Percentiles rank a stretch among this genome's conserved stretches.
phyloP scores from a whole-genome alignment of 164 flowering plant species.

The Liquidambar formosana region DNA sequence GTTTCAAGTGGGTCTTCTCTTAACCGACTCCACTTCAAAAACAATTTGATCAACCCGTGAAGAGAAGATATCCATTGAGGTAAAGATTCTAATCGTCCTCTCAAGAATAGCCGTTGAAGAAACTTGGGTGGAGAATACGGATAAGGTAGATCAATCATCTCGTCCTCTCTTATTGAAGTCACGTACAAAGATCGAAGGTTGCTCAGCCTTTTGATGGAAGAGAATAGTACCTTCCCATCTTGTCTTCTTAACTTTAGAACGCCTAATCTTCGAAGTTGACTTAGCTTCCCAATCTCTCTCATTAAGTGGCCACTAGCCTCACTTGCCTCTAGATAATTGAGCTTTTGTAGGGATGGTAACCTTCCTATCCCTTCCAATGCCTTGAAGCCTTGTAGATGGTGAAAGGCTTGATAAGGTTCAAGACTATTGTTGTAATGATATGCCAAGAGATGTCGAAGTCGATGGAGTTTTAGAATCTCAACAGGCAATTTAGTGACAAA shows the following conservation, averaged over 20 bases:
- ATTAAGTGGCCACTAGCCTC: not conserved
- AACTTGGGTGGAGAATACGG: too few species aligned
- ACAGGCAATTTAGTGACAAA: conserved; percentile 15
- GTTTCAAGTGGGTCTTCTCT: too few species aligned
- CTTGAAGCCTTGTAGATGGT: conserved; percentile 23
- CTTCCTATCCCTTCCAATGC: conserved; percentile 12
- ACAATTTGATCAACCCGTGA: conserved; percentile 10
- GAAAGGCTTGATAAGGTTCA: conserved; percentile 7
- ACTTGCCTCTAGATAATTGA: conserved; percentile 21
- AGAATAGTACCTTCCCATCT: too few species aligned
- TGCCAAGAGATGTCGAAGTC: conserved; percentile 13
- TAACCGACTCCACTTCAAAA: conserved; percentile 14
- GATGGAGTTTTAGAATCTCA: conserved; percentile 7
- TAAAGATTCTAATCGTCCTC: conserved; percentile 5
- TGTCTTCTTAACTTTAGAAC: too few species aligned
- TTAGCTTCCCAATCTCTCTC: too few species aligned
- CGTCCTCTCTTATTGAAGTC: too few species aligned
- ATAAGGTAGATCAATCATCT: too few species aligned
- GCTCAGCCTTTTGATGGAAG: too few species aligned
- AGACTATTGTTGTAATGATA: conserved; percentile 8
- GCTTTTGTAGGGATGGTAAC: conserved; percentile 24
- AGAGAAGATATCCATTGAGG: conserved; percentile 29
- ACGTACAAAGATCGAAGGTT: too few species aligned
- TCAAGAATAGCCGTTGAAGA: too few species aligned
- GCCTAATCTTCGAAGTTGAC: too few species aligned